A percentile compares a stretch with the other conserved stretches of the same genome.
These are phyloP conservation scores for Hemileccinum impolitum DNA, from an alignment of 768 basidiomycete species.

Conservation along the genomic window DNA sequence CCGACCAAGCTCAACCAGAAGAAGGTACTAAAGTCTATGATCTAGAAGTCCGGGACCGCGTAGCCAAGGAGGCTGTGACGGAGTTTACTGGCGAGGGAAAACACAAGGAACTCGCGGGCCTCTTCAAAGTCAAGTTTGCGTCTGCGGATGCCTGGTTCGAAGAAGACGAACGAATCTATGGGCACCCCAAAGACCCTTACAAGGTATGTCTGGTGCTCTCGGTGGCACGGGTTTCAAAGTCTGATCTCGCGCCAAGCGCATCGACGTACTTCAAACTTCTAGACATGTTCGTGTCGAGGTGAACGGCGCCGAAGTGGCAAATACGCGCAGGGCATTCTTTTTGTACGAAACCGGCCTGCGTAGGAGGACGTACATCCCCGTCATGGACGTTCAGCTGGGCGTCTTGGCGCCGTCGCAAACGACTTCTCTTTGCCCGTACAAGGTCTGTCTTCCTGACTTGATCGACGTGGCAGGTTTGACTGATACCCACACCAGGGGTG, in stretches of 20 bases:
- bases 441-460: conserved; percentile 38
- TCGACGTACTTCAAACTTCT: conserved; percentile 60
- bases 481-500: conserved; percentile 41
- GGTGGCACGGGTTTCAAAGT: no score
- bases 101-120: conserved; percentile 40
- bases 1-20: conserved; percentile 27
- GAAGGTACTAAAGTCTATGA: conserved; percentile 41
- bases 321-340: conserved; percentile 50
- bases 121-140: conserved; percentile 47
- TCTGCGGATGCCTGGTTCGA: conserved; percentile 65
- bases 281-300: conserved; percentile 58
- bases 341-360: conserved; percentile 57
- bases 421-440: conserved; percentile 58
- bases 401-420: conserved; percentile 46
- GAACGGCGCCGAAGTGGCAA: conserved; percentile 60
- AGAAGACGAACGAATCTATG: conserved; percentile 60
- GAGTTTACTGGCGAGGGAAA: conserved; percentile 27
- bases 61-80: conserved; percentile 39
- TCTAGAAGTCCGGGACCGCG: conserved; percentile 40
- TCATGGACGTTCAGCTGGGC: conserved; percentile 51
- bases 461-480: background rate
- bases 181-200: conserved; percentile 67
- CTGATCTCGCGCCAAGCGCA: conserved; percentile 39
- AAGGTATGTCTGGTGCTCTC: conserved; percentile 40
- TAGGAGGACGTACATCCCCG: conserved; percentile 59